Base-by-base conservation (phyloP, 148 eudicot species). In the Heliosperma pusillum region DNA sequence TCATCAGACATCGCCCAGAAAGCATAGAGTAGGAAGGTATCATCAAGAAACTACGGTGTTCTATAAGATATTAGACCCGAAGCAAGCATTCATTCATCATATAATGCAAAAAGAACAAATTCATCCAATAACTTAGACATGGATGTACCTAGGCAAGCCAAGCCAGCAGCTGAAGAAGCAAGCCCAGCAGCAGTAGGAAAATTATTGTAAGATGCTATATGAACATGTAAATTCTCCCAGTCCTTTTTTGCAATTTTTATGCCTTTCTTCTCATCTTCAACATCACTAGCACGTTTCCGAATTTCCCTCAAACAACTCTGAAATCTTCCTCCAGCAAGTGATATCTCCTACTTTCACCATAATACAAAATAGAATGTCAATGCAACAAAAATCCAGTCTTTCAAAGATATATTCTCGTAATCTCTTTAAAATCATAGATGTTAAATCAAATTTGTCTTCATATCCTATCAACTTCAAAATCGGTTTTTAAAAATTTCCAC, bases 121-220 rank as follows among this genome's bases (percentile, higher is more conserved):
- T 75, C 29, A 62, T 56, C 24, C 20, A 19, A 56, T 52, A 77
- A 42, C 33, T 20, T 21, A 61, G 58, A 33, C 33, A 71, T 24
- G 69, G 7, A 64, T 55, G 57, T 79, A 94, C 98, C 98, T 56
- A 94, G 93, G 87, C 98, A 94, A 59, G 98, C 98, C 25, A 94
- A 86, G 69, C 98, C 98, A 69, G 98, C 93, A 79, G 98, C 98
- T n/a, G 98, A 94, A 77, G 98, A 94, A 73, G 98, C 98, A 80
- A 94, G 81, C 67, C 98, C 98, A 74, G 98, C 98, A 84, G 98
- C 98, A 82, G 98, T 94, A 33, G 98, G 98, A 78, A 94, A 94
- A 81, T 94, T 94, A 81, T 94, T 94, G 79, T 86, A 90, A 21
- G 97, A 91, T 81, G 92, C 93, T 77, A 94, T 85, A 74, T 90